Evolutionary conservation across 2,329 filamentous ascomycete genomes (phyloP).

Genomic region (Fusarium bulbicola): DNA sequence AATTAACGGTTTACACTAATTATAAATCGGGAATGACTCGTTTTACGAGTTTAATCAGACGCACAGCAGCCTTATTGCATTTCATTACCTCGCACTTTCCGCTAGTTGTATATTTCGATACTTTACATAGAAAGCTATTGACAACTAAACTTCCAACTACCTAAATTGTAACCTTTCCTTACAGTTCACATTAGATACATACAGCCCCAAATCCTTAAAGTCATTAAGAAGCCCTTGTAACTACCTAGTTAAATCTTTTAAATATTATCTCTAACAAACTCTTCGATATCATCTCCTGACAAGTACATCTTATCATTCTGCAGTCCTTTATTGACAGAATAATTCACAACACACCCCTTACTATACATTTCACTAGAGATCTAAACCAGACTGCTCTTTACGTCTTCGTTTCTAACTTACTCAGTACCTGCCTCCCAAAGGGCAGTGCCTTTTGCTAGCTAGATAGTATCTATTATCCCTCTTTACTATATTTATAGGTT

Average conservation of each 20-base stretch:
- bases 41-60: not conserved
- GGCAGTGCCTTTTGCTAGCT: no score
- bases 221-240: no score
- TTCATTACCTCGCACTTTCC: not conserved
- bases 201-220: no score
- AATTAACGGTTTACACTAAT: no score
- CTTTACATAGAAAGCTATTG: no score
- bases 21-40: not conserved
- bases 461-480: no score
- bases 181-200: not conserved
- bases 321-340: not conserved
- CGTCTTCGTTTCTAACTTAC: not conserved
- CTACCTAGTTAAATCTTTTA: no score
- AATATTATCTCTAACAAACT: not conserved
- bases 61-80: not conserved
- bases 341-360: not conserved
- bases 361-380: not conserved
- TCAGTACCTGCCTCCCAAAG: no score
- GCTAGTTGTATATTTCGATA: accelerated
- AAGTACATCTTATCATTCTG: not conserved
- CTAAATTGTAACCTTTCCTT: no score
- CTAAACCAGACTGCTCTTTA: not conserved
- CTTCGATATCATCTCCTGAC: not conserved
- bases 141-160: no score
- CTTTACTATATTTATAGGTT: no score